Percentiles rank a stretch among this genome's conserved stretches.
Conservation (phyloP, 176 grass and related monocot genomes). For the Aegilops tauschii region DNA sequence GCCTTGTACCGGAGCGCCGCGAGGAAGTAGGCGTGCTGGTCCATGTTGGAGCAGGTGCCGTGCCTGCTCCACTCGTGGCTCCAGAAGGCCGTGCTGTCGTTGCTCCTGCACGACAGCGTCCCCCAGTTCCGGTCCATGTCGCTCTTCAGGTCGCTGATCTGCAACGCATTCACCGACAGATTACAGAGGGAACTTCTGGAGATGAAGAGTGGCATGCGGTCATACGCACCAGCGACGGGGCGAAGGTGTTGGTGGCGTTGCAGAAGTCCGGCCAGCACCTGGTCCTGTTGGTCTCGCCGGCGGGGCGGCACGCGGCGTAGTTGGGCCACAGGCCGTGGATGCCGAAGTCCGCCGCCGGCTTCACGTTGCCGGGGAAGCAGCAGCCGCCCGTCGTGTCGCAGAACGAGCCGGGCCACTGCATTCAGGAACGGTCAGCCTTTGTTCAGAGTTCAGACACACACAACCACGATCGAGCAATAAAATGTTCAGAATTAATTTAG, state of each 20-base stretch:
- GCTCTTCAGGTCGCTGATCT: conserved; percentile 10
- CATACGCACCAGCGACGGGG: too few species aligned
- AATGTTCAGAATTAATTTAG: neutral
- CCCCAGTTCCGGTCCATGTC: conserved; percentile 37
- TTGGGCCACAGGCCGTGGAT: conserved; percentile 82
- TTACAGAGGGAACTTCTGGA: too few species aligned
- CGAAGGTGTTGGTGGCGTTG: neutral
- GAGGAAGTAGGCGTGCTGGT: conserved; percentile 52
- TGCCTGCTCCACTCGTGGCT: conserved; percentile 68
- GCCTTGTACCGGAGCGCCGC: conserved; percentile 22
- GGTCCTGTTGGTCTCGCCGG: neutral
- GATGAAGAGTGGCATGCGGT: too few species aligned
- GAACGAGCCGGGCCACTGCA: conserved; percentile 67
- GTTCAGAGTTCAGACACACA: neutral
- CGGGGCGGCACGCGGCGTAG: conserved; percentile 26
- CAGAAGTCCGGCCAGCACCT: conserved; percentile 21
- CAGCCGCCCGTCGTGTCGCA: conserved; percentile 48
- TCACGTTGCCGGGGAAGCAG: conserved; percentile 52
- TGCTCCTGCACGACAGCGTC: conserved; percentile 44
- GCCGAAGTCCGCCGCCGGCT: conserved; percentile 52
- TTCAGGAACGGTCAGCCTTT: neutral
- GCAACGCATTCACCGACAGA: too few species aligned
- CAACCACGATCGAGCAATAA: neutral
- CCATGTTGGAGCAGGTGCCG: conserved; percentile 32
- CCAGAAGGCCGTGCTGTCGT: conserved; percentile 43